These are phyloP conservation scores for Pseudocercospora cruenta DNA, from an alignment of 2,329 filamentous ascomycete genomes.

Conservation along the genomic window DNA sequence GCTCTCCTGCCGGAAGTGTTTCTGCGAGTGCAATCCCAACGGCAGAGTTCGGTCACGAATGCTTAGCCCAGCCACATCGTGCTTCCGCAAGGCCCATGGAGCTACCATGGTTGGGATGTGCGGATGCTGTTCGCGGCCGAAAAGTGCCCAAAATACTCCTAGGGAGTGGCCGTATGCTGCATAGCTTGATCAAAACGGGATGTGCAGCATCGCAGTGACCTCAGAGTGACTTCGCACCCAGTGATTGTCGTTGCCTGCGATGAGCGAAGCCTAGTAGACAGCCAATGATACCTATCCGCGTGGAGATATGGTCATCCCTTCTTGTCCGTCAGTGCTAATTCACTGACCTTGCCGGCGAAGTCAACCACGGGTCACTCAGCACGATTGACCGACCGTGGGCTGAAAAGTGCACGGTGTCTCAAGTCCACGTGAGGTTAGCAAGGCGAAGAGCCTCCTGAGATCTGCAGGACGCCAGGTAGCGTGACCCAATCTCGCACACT, in stretches of 20 bases:
- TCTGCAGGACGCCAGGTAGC: neutral
- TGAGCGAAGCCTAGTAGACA: neutral
- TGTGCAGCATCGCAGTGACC: neutral
- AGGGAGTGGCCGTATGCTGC: neutral
- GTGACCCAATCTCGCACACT: neutral
- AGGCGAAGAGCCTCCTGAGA: neutral
- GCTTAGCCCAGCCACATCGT: neutral
- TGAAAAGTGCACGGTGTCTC: neutral
- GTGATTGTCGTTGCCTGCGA: neutral
- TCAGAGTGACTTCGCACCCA: neutral
- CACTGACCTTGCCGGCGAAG: too few species aligned
- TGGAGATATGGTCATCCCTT: too few species aligned
- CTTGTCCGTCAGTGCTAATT: too few species aligned
- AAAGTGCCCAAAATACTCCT: neutral
- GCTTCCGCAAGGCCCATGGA: neutral
- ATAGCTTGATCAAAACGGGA: neutral
- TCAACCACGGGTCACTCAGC: too few species aligned
- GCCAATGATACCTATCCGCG: neutral
- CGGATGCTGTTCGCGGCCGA: neutral
- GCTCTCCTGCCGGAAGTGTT: neutral
- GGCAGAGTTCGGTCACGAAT: neutral
- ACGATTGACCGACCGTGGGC: neutral
- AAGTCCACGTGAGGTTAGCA: neutral
- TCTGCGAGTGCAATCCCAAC: neutral
- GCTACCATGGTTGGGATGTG: neutral